Evolutionary conservation across 2,329 filamentous ascomycete genomes (phyloP), one percentile per base, ranked within the genome.

Genomic region (Neoarthrinium moseri): DNA sequence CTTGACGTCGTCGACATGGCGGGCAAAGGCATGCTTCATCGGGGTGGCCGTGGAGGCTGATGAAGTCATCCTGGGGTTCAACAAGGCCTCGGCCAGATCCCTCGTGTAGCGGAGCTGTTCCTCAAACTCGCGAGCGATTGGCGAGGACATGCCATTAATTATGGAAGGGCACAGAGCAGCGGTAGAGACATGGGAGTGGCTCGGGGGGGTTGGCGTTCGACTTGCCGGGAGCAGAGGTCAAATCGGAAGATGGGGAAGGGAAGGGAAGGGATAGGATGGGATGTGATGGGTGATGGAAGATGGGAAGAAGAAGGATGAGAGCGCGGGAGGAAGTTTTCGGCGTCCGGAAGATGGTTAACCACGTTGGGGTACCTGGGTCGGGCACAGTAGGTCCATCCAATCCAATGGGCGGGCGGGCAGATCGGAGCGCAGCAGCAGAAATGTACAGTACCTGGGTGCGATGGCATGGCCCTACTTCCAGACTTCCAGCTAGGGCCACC

Each of bases 1-100:
- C 63, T 90, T 92, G 58, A 91, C 83, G 56, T 91, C 86, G 56
- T 91, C 86, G 47, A 95, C 83, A 63, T 89, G 88, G 64, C 79
- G 78, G 59, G 94, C 86, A 69, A 96, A 96, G 53, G 79, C 72
- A 69, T 87, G 81, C 67, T 81, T 84, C 60, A 78, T 72, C 51
- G 87, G 83, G 59, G 84, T 88, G 44, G 86, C 75, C 45, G 85
- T 86, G 50, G 87, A 89, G 57, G 87, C 75, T 51, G 87, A 84
- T 58, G 87, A 90, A 65, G 80, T 79, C 29, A 35, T 36, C 17
- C 20, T 44, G 43, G 48, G 37, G 44, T 53, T 48, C 24, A 54
- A 35, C 21, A 52, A 38, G 22, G 51, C 41, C 20, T 55, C 54
- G 7, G 47, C 44, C 23, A 53, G 43, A 32, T 50, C 43, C 22